A percentile compares a stretch with the other conserved stretches of the same genome.
Conservation (phyloP, 2,329 filamentous ascomycete genomes). For the Chrysosphaeria jannelii region DNA sequence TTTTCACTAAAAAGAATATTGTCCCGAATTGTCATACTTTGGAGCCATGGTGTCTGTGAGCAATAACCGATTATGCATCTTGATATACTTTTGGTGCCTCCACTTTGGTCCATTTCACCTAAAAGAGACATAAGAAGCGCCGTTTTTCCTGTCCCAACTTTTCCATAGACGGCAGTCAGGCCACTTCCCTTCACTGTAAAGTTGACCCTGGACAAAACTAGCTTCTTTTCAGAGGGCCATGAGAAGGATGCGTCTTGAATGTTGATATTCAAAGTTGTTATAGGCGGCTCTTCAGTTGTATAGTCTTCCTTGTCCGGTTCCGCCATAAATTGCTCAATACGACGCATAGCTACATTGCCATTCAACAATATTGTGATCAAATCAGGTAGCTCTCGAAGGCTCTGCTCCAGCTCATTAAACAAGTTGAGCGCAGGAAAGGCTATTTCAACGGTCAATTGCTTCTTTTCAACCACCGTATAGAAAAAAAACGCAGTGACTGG, state of each 20-base stretch:
- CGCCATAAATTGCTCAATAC: slow-evolving; percentile 63
- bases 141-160: slow-evolving; percentile 30
- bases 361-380: slow-evolving; percentile 53
- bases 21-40: slow-evolving; percentile 32
- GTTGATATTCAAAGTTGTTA: slow-evolving; percentile 18
- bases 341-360: slow-evolving; percentile 49
- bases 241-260: slow-evolving; percentile 40
- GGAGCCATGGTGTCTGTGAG: slow-evolving; percentile 31
- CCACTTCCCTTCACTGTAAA: slow-evolving; percentile 15
- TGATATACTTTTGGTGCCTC: slow-evolving; percentile 16
- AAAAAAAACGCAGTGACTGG: slow-evolving; percentile 57
- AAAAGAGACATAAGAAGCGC: slow-evolving; percentile 26
- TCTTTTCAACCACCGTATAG: slow-evolving; percentile 41
- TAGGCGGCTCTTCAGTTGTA: slow-evolving; percentile 1
- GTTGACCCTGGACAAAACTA: slow-evolving; percentile 17
- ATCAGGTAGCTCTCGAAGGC: slow-evolving; percentile 42
- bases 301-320: slow-evolving; percentile 45
- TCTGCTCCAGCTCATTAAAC: slow-evolving; percentile 44
- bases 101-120: slow-evolving; percentile 34
- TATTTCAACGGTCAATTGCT: slow-evolving; percentile 43
- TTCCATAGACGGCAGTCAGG: slow-evolving; percentile 24
- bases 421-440: slow-evolving; percentile 68
- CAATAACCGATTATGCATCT: slow-evolving; percentile 22
- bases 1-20: slow-evolving; percentile 30
- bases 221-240: slow-evolving; percentile 38